These are phyloP conservation scores for Boletellus ananas DNA, from an alignment of 768 basidiomycete genomes.

Conservation along the genomic window DNA sequence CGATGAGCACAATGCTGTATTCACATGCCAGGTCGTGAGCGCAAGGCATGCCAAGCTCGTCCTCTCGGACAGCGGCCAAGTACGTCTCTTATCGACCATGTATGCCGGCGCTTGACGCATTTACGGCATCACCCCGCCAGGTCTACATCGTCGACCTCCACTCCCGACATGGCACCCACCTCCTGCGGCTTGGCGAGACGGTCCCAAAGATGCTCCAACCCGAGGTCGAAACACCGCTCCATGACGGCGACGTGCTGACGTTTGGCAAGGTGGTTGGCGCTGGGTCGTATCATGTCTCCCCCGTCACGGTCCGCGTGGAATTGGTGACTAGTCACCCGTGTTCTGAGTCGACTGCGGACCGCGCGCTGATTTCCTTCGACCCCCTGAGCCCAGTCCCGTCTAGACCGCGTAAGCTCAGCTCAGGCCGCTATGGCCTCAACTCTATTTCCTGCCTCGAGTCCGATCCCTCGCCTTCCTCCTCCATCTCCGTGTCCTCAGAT, in stretches of 20 bases:
- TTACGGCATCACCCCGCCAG: conserved; percentile 32
- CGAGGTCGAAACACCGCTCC: conserved; percentile 53
- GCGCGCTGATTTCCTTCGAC: conserved; percentile 11
- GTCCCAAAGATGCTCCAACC: conserved; percentile 47
- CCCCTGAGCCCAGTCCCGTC: conserved; percentile 28
- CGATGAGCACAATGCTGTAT: conserved; percentile 52
- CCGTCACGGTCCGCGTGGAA: conserved; percentile 59
- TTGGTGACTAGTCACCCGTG: conserved; percentile 32
- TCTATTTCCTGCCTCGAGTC: conserved; percentile 28
- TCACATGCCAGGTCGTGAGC: conserved; percentile 76
- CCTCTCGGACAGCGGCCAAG: conserved; percentile 67
- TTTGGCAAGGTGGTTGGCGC: conserved; percentile 76
- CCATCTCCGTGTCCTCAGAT: conserved; percentile 39
- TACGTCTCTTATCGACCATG: conserved; percentile 31
- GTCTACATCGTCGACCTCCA: conserved; percentile 65
- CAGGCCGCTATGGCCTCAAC: conserved; percentile 65
- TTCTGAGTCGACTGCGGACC: conserved; percentile 19
- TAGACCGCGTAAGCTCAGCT: conserved; percentile 32
- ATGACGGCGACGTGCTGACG: conserved; percentile 67
- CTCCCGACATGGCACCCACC: conserved; percentile 76
- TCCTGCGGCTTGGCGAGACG: conserved; percentile 51
- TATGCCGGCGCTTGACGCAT: conserved; percentile 16
- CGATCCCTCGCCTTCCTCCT: conserved; percentile 35
- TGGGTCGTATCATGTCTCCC: conserved; percentile 55
- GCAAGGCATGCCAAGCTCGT: conserved; percentile 74